These are phyloP conservation scores for Dipsacomyces acuminosporus DNA, from an alignment of 371 early-diverging fungal genomes.

Conservation along the genomic window DNA sequence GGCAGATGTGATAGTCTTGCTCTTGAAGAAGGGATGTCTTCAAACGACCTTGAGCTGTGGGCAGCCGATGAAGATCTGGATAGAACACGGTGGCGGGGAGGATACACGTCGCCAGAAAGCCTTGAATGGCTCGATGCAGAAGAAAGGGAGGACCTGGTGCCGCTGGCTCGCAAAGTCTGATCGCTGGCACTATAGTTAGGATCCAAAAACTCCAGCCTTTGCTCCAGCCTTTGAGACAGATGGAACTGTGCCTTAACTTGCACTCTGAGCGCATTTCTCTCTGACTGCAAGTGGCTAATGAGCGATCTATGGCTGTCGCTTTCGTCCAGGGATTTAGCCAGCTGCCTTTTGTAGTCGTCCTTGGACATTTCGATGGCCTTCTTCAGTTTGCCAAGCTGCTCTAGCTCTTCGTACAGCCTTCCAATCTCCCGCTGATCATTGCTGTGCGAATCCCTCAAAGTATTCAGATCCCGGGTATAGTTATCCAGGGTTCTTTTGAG, in stretches of 20 bases:
- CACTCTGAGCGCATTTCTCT: conserved; percentile 31
- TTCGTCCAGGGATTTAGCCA: conserved; percentile 23
- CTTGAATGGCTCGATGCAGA: too few relatives aligned
- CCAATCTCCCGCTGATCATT: conserved; percentile 15
- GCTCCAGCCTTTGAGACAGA: conserved; percentile 38
- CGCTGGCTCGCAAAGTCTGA: too few relatives aligned
- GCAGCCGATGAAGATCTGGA: conserved; percentile 32
- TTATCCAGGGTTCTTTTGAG: conserved; percentile 22
- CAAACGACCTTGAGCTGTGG: conserved; percentile 32
- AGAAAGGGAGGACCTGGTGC: neutral
- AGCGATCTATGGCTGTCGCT: conserved; percentile 24
- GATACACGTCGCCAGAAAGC: too few relatives aligned
- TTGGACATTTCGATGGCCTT: conserved; percentile 37
- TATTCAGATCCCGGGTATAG: conserved; percentile 14
- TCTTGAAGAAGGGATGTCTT: neutral
- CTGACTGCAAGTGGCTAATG: conserved; percentile 28
- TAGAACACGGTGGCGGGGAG: neutral
- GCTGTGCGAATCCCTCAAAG: conserved; percentile 16
- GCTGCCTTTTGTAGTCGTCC: conserved; percentile 40
- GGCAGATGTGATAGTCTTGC: neutral
- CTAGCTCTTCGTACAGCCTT: conserved; percentile 23
- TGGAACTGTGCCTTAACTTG: conserved; percentile 43
- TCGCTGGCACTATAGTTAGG: conserved; percentile 3
- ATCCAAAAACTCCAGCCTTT: conserved; percentile 26
- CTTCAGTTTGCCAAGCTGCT: conserved; percentile 16